A percentile compares a stretch with the other conserved stretches of the same genome.
Conservation (phyloP, 108 stramenopile genomes). For the Fragilaria crotonensis region DNA sequence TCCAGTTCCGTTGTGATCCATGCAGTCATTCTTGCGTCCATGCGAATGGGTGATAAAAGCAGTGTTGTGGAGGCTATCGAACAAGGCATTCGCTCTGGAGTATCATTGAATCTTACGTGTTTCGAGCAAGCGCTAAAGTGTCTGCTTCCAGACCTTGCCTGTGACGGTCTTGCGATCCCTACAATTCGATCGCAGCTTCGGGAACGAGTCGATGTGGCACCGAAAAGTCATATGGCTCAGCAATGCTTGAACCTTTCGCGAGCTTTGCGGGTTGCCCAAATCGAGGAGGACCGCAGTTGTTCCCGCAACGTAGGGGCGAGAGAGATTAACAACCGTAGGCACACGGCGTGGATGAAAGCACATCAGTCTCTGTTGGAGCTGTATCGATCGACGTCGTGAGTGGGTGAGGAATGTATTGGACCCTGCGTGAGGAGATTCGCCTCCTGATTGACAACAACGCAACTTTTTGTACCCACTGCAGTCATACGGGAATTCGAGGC, state of each 20-base stretch:
- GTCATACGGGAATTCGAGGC: too few species aligned
- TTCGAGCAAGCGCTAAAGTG: constrained; percentile 10
- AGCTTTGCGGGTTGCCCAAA: constrained; percentile 18
- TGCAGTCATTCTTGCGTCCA: constrained; percentile 12
- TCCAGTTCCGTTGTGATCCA: constrained; percentile 13
- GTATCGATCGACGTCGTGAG: background rate
- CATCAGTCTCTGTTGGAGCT: background rate
- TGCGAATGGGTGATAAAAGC: constrained; percentile 4
- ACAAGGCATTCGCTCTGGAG: background rate
- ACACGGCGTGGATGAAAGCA: constrained; percentile 10
- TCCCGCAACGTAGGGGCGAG: background rate
- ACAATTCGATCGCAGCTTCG: constrained; percentile 11
- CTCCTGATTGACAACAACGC: background rate
- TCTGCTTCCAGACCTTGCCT: constrained; percentile 6
- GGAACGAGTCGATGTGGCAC: constrained; percentile 4
- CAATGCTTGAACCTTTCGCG: constrained; percentile 15
- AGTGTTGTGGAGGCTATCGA: constrained; percentile 5
- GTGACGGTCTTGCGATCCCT: constrained; percentile 3
- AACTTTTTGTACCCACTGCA: background rate
- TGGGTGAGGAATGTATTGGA: constrained; percentile 2
- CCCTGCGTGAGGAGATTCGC: background rate
- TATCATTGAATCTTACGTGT: constrained; percentile 9
- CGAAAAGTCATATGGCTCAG: constrained; percentile 4
- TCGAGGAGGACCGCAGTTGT: constrained; percentile 7
- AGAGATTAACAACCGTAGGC: background rate